Percentiles rank a stretch among this genome's conserved stretches.
Conservation (phyloP, 306 rosid species). For the Cicer chorassanicum region DNA sequence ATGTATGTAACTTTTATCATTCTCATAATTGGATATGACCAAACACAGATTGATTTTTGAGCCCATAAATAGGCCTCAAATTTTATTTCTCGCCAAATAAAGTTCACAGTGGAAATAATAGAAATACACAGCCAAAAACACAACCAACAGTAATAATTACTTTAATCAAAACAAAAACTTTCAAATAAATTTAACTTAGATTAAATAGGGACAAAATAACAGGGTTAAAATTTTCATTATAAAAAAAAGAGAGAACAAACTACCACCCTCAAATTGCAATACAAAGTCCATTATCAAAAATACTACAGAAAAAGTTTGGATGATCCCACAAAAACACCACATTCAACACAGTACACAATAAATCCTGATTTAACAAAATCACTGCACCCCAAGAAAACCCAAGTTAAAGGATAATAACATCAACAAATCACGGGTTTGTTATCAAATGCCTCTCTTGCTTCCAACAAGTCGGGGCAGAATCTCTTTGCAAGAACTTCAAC, state of each 20-base stretch:
- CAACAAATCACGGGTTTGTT: slow-evolving; percentile 53
- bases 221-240: background rate
- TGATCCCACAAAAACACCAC: slow-evolving; percentile 16
- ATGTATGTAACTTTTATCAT: too few species aligned
- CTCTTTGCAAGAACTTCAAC: too few species aligned
- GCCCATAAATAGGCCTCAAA: background rate
- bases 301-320: background rate
- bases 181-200: background rate
- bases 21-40: background rate
- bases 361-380: background rate
- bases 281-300: background rate
- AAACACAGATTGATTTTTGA: background rate
- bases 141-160: background rate
- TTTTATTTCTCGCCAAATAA: slow-evolving; percentile 9
- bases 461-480: too few species aligned
- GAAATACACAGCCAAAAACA: background rate
- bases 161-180: background rate
- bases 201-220: slow-evolving; percentile 1
- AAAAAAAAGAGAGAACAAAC: background rate
- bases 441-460: slow-evolving; percentile 25
- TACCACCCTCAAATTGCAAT: background rate
- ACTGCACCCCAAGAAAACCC: background rate
- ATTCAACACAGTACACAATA: background rate
- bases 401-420: slow-evolving; percentile 9
- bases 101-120: background rate